Evolutionary conservation across 306 rosid genomes (phyloP).

Genomic region (Prunus salicina): DNA sequence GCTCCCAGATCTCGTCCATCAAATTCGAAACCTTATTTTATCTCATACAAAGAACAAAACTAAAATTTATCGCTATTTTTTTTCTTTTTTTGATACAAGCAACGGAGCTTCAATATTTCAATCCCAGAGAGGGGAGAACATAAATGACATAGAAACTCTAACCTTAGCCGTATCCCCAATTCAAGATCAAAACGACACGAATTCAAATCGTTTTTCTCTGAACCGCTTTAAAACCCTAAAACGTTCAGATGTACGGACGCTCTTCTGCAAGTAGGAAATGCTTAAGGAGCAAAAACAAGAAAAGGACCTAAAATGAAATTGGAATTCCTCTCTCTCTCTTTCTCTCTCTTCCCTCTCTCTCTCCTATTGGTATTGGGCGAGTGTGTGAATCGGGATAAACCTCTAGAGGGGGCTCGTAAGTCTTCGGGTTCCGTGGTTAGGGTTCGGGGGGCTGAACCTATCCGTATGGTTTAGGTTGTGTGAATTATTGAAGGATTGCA

Average conservation of each 20-base stretch:
- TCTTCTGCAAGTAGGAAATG: constrained; percentile 29
- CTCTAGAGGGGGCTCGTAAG: constrained; percentile 35
- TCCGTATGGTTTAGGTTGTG: constrained; percentile 15
- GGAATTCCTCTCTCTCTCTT: constrained; percentile 12
- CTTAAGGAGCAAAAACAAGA: constrained; percentile 12
- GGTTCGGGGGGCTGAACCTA: constrained; percentile 41
- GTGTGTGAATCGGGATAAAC: constrained; percentile 52
- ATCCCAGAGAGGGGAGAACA: not conserved
- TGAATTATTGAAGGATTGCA: constrained; percentile 10
- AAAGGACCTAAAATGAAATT: not conserved
- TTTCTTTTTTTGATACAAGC: not conserved
- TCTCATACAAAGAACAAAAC: constrained; percentile 43
- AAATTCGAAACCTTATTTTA: constrained; percentile 44
- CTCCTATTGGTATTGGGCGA: constrained; percentile 34
- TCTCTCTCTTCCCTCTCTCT: constrained; percentile 20
- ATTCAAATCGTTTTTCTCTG: not conserved
- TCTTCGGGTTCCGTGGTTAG: constrained; percentile 40
- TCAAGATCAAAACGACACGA: constrained; percentile 4
- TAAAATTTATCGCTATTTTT: not conserved
- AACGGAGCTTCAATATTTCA: not conserved
- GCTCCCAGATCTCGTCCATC: constrained; percentile 99
- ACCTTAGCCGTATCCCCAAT: constrained; percentile 12
- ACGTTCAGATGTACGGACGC: constrained; percentile 24
- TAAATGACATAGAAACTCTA: not conserved
- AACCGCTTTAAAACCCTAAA: constrained; percentile 39